phyloP scores from a whole-genome alignment of 2,329 filamentous ascomycete genomes.

The Scytalidium sp. region DNA sequence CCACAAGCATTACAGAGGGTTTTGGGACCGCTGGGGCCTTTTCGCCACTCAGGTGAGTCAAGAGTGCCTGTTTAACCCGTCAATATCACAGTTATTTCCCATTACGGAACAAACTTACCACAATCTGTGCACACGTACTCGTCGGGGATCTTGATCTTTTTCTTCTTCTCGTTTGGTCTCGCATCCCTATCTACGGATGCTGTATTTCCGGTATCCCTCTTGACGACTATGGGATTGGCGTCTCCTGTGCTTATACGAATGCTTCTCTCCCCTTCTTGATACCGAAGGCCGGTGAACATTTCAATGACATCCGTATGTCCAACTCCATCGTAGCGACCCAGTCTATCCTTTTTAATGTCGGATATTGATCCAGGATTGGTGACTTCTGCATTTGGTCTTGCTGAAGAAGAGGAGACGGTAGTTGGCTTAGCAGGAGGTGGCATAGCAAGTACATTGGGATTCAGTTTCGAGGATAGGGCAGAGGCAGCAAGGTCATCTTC shows the following conservation, averaged over 20 bases:
- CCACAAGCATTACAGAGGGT: constrained; percentile 96
- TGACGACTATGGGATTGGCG: constrained; percentile 74
- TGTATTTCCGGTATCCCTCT: constrained; percentile 82
- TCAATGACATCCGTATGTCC: constrained; percentile 86
- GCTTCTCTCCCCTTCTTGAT: constrained; percentile 84
- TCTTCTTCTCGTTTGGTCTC: constrained; percentile 73
- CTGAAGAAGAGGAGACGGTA: constrained; percentile 65
- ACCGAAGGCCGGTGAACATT: constrained; percentile 85
- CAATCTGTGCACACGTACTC: constrained; percentile 97
- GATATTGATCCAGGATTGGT: constrained; percentile 61
- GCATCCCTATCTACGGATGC: constrained; percentile 78
- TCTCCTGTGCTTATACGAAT: constrained; percentile 85
- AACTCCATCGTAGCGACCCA: constrained; percentile 74
- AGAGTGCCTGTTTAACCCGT: constrained; percentile 57
- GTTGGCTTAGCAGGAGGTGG: constrained; percentile 63
- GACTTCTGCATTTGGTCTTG: constrained; percentile 76
- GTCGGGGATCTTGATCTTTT: constrained; percentile 76
- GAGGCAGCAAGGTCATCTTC: constrained; percentile 24
- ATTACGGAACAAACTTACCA: constrained; percentile 46
- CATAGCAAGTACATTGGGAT: constrained; percentile 50
- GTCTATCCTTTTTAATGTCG: constrained; percentile 80
- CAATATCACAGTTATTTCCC: constrained; percentile 1
- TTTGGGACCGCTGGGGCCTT: constrained; percentile 88
- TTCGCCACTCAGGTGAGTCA: constrained; percentile 94
- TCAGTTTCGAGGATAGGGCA: constrained; percentile 10